Percentiles rank a stretch among this genome's conserved stretches.
Evolutionary conservation across 1,284 basidiomycete species (phyloP).

Genomic region (Dichomitus squalens): DNA sequence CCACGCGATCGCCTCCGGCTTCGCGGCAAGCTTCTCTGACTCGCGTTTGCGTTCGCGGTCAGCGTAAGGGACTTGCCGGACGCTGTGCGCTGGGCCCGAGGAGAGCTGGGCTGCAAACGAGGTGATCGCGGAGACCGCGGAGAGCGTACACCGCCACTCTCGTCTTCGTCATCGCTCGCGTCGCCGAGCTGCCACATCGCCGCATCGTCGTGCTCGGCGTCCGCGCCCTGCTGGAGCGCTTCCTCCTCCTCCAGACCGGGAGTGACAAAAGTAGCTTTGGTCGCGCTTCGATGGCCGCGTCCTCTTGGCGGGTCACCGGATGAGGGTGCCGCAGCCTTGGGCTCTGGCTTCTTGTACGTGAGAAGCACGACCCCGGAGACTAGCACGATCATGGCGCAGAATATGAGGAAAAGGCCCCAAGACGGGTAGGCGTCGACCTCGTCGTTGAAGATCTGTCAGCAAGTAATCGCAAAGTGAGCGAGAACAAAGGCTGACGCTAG

Average conservation of each 20-base stretch:
- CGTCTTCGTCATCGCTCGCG: conserved; percentile 61
- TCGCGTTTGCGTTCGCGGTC: not conserved
- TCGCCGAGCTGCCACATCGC: conserved; percentile 70
- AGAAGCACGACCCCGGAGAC: conserved; percentile 86
- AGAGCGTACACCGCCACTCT: conserved; percentile 5
- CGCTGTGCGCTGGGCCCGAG: conserved; percentile 10
- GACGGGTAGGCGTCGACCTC: conserved; percentile 80
- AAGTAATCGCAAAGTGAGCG: not conserved
- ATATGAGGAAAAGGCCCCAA: conserved; percentile 88
- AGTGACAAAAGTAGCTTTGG: conserved; percentile 16
- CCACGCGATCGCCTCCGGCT: conserved; percentile 4
- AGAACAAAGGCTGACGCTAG: not conserved
- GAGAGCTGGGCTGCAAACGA: not conserved
- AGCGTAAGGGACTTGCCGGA: conserved; percentile 12
- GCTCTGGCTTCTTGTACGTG: conserved; percentile 82
- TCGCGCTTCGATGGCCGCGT: conserved; percentile 14
- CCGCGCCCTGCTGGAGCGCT: conserved; percentile 35
- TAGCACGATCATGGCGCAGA: conserved; percentile 80
- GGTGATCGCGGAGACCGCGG: conserved; percentile 14
- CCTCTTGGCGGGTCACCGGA: conserved; percentile 16
- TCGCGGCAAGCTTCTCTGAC: conserved; percentile 11
- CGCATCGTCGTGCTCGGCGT: conserved; percentile 45
- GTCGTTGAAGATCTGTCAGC: conserved; percentile 68
- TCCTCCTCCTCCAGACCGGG: conserved; percentile 38
- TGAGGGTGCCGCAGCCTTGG: conserved; percentile 22